Evolutionary conservation across 495 filamentous ascomycete genomes (phyloP), one percentile per base, ranked within the genome.

Genomic region (Penicillium subrubescens): DNA sequence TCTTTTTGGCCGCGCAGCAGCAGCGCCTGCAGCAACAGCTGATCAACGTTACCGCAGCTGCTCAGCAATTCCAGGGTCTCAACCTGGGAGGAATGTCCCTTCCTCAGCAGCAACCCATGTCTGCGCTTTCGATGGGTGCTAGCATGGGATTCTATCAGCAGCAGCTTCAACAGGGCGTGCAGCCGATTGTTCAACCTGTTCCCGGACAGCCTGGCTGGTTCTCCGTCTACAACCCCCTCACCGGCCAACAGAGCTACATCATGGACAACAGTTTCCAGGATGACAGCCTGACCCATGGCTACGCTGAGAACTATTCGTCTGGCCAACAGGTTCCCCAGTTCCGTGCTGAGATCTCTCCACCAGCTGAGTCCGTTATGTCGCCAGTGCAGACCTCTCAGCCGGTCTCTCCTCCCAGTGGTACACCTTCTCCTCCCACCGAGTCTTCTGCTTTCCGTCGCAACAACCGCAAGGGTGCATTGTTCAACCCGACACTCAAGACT

Each of bases 391-490:
- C 70, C 44, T 73, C 77, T 19, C 77, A 77, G 54, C 72, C 80
- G 11, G 60, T 75, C 19, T 89, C 91, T 39, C 91, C 92, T 54
- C 91, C 90, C 2, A 90, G 89, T 75, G 85, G 87, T 77, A 87
- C 77, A 64, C 85, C 77, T 66, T 87, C 78, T 60, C 86, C 83
- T 1, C 86, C 87, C 8, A 77, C 81, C 44, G 90, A 94, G 61
- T 92, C 91, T 55, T 92, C 91, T 56, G 86, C 88, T 17, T 97
- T 97, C 80, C 94, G 94, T 60, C 91, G 92, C 61, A 90, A 92
- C 34, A 93, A 98, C 79, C 93, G 93, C 79, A 97, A 97, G 85
- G 86, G 88, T 15, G 86, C 87, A n/a, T 94, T 94, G 3, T 87
- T 93, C 48, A 86, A 86, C 21, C 88, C 88, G 60, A 83, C 78